These are phyloP conservation scores for Pythium volutum DNA, from an alignment of 352 stramenopile species.

Conservation along the genomic window DNA sequence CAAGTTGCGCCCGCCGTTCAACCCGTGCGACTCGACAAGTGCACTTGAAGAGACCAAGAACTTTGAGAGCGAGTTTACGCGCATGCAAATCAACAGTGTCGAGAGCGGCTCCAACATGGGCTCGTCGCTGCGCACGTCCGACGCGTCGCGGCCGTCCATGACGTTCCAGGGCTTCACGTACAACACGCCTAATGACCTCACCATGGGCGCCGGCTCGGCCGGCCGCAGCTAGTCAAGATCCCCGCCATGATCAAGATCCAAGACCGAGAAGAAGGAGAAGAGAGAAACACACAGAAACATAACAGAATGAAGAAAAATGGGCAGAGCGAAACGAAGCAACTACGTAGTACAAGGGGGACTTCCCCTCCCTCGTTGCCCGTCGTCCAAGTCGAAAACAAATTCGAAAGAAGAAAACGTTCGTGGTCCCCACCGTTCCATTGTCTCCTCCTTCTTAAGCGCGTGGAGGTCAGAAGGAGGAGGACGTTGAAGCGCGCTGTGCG, in stretches of 20 bases:
- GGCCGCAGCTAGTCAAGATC: slow-evolving; percentile 39
- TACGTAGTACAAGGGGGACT: slow-evolving; percentile 3
- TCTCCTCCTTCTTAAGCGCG: not conserved
- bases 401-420: slow-evolving; percentile 18
- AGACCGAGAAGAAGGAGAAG: slow-evolving; percentile 1
- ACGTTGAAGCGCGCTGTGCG: slow-evolving; percentile 3
- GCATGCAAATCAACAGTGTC: slow-evolving; percentile 88
- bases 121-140: slow-evolving; percentile 54
- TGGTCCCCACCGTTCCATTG: not conserved
- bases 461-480: not conserved
- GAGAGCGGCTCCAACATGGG: slow-evolving; percentile 57
- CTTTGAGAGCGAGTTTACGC: slow-evolving; percentile 90
- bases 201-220: slow-evolving; percentile 60
- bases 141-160: slow-evolving; percentile 79
- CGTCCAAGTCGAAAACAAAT: slow-evolving; percentile 19
- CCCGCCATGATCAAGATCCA: not conserved
- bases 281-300: not conserved
- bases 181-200: slow-evolving; percentile 86
- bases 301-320: slow-evolving; percentile 7
- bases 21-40: slow-evolving; percentile 63
- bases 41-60: slow-evolving; percentile 83
- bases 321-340: slow-evolving; percentile 11
- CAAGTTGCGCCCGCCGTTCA: slow-evolving; percentile 83
- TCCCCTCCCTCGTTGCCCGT: not conserved
- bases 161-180: slow-evolving; percentile 90